Evolutionary conservation across 306 rosid genomes (phyloP), one percentile per base, ranked within the genome.

Genomic region (Rosa multiflora): DNA sequence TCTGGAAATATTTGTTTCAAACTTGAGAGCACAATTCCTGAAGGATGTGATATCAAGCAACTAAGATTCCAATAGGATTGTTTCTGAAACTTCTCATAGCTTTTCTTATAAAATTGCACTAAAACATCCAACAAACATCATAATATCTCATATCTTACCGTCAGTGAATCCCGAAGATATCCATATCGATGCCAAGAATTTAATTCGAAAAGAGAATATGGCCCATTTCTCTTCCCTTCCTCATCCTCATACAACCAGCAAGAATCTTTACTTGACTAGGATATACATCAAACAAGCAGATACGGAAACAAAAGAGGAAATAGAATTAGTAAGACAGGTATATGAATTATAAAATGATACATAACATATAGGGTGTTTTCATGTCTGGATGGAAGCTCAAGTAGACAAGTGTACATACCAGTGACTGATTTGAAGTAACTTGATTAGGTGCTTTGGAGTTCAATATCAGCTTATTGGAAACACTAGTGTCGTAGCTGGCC

Each of bases 171-270:
- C 79, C 72, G 85, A 73, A 95, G 87, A 88, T 91, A 88, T 80
- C 98, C 94, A 82, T 79, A 87, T 71, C 46, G 87, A 87, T 91
- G 87, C 98, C 93, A 91, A 62, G 96, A 89, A 89, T 82, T 77
- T 75, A 95, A 78, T 71, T 93, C 91, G 10, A 74, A 76, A 78
- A 95, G 88, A 49, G 98, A 89, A 88, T 91, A 90, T 0, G 99
- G 98, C 43, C 99, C 99, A 23, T 78, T 89, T 76, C 89, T 93
- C 78, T 62, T 86, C 55, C 96, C 96, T 73, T 82, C 84, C 39
- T 82, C 88, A 83, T 95, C 99, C 84, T 83, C 92, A 72, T 90
- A 90, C 78, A 90, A 87, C 99, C 98, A 93, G 77, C 96, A 88
- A 74, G 88, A 79, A 80, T 83, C 96, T 72, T 86, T 89, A 74